phyloP scores from a whole-genome alignment of 208 protist species.

The Leishmania tarentolae region DNA sequence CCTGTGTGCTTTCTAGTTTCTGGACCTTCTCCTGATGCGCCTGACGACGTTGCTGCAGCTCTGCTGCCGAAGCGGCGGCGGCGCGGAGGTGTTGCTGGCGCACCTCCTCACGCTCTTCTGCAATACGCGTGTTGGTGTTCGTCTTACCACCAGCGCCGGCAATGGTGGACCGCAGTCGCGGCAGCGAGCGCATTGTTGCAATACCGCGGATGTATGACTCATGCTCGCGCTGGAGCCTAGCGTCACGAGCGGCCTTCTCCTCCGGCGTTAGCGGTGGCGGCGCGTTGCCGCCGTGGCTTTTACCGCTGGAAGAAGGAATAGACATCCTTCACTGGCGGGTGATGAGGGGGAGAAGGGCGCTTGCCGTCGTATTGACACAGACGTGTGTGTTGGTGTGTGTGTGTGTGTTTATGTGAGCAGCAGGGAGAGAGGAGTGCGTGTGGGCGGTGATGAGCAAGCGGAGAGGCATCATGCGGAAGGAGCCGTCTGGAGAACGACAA shows the following conservation, averaged over 20 bases:
- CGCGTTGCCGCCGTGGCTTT: not conserved
- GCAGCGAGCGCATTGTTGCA: conserved; percentile 70
- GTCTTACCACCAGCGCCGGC: conserved; percentile 84
- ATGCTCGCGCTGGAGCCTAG: conserved; percentile 69
- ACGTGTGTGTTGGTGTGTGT: not conserved
- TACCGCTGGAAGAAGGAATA: not conserved
- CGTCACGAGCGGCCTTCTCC: conserved; percentile 58
- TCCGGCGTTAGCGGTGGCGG: conserved; percentile 56
- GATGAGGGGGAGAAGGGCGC: not conserved
- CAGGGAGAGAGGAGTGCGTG: not conserved
- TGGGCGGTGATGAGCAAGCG: not conserved
- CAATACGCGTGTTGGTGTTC: conserved; percentile 63
- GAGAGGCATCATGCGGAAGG: not conserved
- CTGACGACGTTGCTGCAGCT: conserved; percentile 37
- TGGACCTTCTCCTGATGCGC: conserved; percentile 51
- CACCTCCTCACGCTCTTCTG: conserved; percentile 64
- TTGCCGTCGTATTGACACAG: not conserved
- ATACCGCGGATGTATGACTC: conserved; percentile 72
- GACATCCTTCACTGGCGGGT: conserved; percentile 3
- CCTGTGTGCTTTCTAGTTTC: conserved; percentile 38
- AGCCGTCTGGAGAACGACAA: not conserved
- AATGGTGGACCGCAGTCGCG: conserved; percentile 80
- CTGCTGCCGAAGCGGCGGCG: conserved; percentile 35
- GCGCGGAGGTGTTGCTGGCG: conserved; percentile 51
- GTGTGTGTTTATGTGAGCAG: not conserved